Evolutionary conservation across 352 stramenopile species (phyloP).

Genomic region (Pythium plurisporium): DNA sequence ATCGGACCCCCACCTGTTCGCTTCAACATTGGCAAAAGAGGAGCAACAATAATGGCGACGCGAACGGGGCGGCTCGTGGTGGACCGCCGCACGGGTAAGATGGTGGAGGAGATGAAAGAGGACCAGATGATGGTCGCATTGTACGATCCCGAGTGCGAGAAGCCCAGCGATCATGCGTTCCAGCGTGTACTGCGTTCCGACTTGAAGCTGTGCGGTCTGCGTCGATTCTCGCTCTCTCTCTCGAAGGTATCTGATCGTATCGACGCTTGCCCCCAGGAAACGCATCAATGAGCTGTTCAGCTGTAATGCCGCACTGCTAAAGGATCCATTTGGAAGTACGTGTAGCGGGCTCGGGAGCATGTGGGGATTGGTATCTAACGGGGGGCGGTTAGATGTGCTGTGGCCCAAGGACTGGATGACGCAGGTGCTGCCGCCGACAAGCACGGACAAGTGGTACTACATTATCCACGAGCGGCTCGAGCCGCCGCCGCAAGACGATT

Average conservation of each 20-base stretch:
- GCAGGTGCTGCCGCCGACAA: slow-evolving; percentile 43
- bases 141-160: slow-evolving; percentile 38
- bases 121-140: slow-evolving; percentile 61
- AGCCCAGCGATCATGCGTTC: slow-evolving; percentile 38
- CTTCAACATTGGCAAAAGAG: slow-evolving; percentile 3
- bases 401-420: slow-evolving; percentile 73
- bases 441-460: slow-evolving; percentile 65
- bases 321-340: slow-evolving; percentile 65
- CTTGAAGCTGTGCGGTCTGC: slow-evolving; percentile 45
- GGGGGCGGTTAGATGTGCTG: slow-evolving; percentile 37
- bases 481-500: slow-evolving; percentile 51
- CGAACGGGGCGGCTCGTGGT: slow-evolving; percentile 52
- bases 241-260: neutral
- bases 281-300: slow-evolving; percentile 55
- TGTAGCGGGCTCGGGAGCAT: no score
- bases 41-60: slow-evolving; percentile 44
- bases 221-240: neutral
- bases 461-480: slow-evolving; percentile 63
- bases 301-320: slow-evolving; percentile 57
- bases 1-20: no score
- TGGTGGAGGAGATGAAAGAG: slow-evolving; percentile 66
- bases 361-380: no score
- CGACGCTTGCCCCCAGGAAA: slow-evolving; percentile 14
- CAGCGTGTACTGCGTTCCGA: slow-evolving; percentile 44
- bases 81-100: slow-evolving; percentile 46